Conservation (phyloP, 345 rosid genomes). For the Lumnitzera littorea region DNA sequence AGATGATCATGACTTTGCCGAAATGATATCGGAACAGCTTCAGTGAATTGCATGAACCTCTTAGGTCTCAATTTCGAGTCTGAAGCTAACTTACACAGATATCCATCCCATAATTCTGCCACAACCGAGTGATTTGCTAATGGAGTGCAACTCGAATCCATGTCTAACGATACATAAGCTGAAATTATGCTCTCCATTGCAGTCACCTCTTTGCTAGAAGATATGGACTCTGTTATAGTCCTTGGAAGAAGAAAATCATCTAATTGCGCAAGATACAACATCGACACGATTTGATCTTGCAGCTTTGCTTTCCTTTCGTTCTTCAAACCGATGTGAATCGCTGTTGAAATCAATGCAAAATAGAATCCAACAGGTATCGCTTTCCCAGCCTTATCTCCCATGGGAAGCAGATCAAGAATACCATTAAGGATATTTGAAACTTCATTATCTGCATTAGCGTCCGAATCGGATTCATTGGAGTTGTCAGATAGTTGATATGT, state of each 20-base stretch:
- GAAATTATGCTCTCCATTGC: constrained; percentile 54
- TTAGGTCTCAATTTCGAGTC: constrained; percentile 36
- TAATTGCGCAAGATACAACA: constrained; percentile 40
- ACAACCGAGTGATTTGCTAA: constrained; percentile 33
- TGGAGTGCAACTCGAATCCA: constrained; percentile 26
- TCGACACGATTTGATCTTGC: constrained; percentile 48
- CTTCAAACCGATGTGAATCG: constrained; percentile 30
- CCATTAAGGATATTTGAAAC: constrained; percentile 34
- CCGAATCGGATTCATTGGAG: constrained; percentile 15
- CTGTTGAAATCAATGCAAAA: constrained; percentile 50
- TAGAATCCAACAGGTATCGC: constrained; percentile 64
- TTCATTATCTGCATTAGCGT: constrained; percentile 5
- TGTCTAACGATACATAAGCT: constrained; percentile 26
- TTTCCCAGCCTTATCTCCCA: constrained; percentile 42
- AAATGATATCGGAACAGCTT: constrained; percentile 44
- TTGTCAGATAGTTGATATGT: constrained; percentile 34
- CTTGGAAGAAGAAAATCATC: constrained; percentile 50
- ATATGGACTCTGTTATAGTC: constrained; percentile 17
- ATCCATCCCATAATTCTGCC: constrained; percentile 60
- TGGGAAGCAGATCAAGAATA: constrained; percentile 48
- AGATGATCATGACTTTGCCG: constrained; percentile 65
- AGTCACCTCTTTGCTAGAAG: constrained; percentile 41
- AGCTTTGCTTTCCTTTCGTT: constrained; percentile 33
- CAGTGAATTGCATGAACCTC: constrained; percentile 49
- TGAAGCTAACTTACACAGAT: constrained; percentile 33